Evolutionary conservation across 371 early-diverging fungal species (phyloP), one percentile per base, ranked within the genome.

Genomic region (Mucor indicus): DNA sequence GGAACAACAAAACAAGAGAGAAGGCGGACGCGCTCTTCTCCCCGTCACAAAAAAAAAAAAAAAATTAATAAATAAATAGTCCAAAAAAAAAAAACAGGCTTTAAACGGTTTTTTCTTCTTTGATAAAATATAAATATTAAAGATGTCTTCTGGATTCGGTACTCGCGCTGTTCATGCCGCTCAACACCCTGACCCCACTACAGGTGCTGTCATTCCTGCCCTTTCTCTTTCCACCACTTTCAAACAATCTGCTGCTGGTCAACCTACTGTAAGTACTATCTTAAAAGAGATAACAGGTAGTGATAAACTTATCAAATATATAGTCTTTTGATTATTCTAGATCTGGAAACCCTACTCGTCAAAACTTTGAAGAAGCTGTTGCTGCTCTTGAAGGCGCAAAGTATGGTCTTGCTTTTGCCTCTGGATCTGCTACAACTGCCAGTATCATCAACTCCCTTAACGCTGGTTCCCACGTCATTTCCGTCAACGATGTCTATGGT

Each of bases 401-500:
- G 69, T 80, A 89, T 57, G 95, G 89, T 50, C 78, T 97, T 46
- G 96, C 96, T n/a, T 97, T 95, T 66, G 76, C 95, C 15, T 95
- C 95, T 16, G 98, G 98, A 16, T 95, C 94, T 13, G 89, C 91
- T 15, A 86, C 91, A 20, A 96, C 97, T 16, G 91, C 96, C 7
- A 87, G 95, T 38, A 81, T 97, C 38, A 70, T 92, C 44, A 79
- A 81, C 62, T 70, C 89, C 30, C 64, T 95, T 23, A 69, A 75
- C 39, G 51, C 70, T 17, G 95, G 95, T 27, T 79, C 88, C 29
- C 96, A 97, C 60, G 69, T 97, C 16, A 81, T 96, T 58, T 83
- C 84, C 37, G 93, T 95, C 57, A 94, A 93, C 75, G 98, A 97
- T 65, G 94, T 95, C 32, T 97, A 98, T 65, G 98, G 98, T 64